Conservation (phyloP, 2,329 filamentous ascomycete genomes). For the Diaporthe longicolla region DNA sequence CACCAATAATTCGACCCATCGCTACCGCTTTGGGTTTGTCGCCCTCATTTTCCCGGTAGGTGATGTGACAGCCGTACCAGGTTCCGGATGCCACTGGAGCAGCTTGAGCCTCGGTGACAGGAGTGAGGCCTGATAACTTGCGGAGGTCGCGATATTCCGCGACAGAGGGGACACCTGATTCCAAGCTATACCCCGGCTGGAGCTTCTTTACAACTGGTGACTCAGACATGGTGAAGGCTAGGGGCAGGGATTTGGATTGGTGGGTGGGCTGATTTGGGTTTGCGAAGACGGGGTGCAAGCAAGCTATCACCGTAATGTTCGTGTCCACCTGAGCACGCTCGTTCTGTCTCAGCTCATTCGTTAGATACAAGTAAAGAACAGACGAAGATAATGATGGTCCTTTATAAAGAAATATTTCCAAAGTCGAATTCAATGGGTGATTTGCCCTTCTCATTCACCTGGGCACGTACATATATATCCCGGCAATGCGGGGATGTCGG, state of each 20-base stretch:
- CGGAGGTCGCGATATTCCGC: constrained; percentile 56
- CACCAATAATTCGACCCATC: constrained; percentile 66
- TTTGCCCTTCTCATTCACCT: too few relatives aligned
- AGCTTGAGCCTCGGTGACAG: constrained; percentile 55
- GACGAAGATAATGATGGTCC: too few relatives aligned
- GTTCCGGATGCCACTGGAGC: constrained; percentile 53
- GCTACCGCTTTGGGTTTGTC: constrained; percentile 50
- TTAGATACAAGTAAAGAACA: background rate
- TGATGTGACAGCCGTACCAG: constrained; percentile 60
- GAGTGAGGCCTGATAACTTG: constrained; percentile 52
- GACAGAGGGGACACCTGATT: constrained; percentile 53
- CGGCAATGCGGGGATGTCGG: too few relatives aligned
- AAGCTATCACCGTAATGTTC: too few relatives aligned
- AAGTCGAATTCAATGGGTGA: too few relatives aligned
- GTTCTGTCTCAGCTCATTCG: too few relatives aligned
- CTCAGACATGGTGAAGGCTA: background rate
- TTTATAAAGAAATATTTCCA: too few relatives aligned
- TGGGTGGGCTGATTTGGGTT: background rate
- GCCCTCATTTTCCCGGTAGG: constrained; percentile 43
- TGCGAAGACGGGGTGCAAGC: too few relatives aligned
- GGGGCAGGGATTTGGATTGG: background rate
- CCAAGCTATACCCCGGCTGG: constrained; percentile 52
- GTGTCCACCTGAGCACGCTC: too few relatives aligned
- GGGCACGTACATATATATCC: too few relatives aligned
- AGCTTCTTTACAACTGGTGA: background rate